Evolutionary conservation across 441 rosid species (phyloP).

Genomic region (Caryocar brasiliense): DNA sequence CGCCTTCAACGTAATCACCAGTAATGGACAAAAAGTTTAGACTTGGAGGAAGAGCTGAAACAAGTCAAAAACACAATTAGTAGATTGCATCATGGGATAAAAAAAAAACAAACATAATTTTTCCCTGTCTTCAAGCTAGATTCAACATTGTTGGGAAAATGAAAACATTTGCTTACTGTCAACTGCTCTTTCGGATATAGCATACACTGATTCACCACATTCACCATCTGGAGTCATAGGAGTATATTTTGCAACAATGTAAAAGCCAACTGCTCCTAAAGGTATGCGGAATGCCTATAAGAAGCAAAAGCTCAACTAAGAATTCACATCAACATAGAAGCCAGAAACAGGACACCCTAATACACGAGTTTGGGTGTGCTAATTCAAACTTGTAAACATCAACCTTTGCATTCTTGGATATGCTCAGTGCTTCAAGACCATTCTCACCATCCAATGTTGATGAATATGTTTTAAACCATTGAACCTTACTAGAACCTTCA

Average conservation of each 20-base stretch:
- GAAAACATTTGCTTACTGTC: slow-evolving; percentile 54
- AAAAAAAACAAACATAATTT: background rate
- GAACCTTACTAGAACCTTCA: slow-evolving; percentile 93
- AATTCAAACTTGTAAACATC: background rate
- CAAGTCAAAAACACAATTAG: slow-evolving; percentile 11
- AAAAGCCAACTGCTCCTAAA: slow-evolving; percentile 84
- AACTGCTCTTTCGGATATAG: slow-evolving; percentile 60
- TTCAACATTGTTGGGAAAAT: background rate
- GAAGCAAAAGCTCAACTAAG: slow-evolving; percentile 21
- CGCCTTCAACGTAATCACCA: slow-evolving; percentile 81
- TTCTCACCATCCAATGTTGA: slow-evolving; percentile 45
- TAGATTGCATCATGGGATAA: background rate
- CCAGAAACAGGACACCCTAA: background rate
- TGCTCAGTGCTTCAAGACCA: slow-evolving; percentile 75
- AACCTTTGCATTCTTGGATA: slow-evolving; percentile 88
- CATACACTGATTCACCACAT: slow-evolving; percentile 80
- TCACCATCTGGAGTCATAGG: slow-evolving; percentile 88
- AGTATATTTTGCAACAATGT: slow-evolving; percentile 75
- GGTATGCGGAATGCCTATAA: slow-evolving; percentile 91
- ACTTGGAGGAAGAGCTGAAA: slow-evolving; percentile 94
- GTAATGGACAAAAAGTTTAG: slow-evolving; percentile 88
- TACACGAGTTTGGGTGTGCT: background rate
- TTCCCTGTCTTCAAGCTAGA: background rate
- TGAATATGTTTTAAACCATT: slow-evolving; percentile 79
- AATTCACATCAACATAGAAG: slow-evolving; percentile 5